Evolutionary conservation across 768 basidiomycete genomes (phyloP), one percentile per base, ranked within the genome.

Genomic region (Tephrocybe sp.): DNA sequence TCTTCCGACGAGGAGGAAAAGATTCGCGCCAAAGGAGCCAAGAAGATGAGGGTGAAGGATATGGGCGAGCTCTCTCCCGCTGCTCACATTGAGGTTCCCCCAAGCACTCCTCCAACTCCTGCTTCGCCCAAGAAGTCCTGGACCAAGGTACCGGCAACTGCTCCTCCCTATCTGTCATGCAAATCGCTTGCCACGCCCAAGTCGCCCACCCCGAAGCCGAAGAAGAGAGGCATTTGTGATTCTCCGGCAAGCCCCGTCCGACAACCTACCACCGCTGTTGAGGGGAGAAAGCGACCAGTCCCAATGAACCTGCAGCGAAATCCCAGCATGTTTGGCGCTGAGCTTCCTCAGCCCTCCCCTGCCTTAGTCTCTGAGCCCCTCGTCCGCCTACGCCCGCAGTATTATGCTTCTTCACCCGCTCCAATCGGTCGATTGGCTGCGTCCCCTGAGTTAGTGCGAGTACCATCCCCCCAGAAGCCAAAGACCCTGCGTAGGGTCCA

Each of bases 1-100:
- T 87, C 87, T 11, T 86, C 84, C 16, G 88, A 90, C 60, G 88
- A 89, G 56, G 88, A 89, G 61, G 87, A 90, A 68, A 84, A 82
- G 64, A 59, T 75, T 19, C 78, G 86, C 33, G 75, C 72, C 35
- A 73, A 72, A 55, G 74, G 72, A 32, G 83, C 74, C 19, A 90
- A 89, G 77, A 88, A 84, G 67, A 68, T 75, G 43, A 75, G 80
- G 48, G 69, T 65, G 19, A 68, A 66, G 61, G 60, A 62, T 8
- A 51, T 47, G 10, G 43, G 51, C 1, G 57, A 53, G 12, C 41
- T 52, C 7, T 49, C 48, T 34, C 35, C 60, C 58, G 51, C 69
- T 59, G 48, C 33, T 40, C 48, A 52, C 65, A 52, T 60, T 59
- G 49, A 58, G 59, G 30, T 48, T 58, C 40, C 48, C 63, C 38